Base-by-base conservation (phyloP, 2,329 filamentous ascomycete species). In the Rugonectria rugulosa region DNA sequence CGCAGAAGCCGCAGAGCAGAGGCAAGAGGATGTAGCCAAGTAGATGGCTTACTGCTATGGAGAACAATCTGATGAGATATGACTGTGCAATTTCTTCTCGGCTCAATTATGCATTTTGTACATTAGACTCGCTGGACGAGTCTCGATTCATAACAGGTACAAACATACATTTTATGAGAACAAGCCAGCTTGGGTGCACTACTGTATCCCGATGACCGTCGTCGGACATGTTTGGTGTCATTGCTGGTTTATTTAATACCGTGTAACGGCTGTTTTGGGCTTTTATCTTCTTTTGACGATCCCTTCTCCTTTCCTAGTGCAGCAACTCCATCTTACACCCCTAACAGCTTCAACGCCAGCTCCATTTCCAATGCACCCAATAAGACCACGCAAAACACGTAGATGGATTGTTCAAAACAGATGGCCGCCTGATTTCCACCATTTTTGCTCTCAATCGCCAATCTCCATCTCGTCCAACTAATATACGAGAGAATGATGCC, bases 1-100 rank as follows among this genome's bases (percentile, higher is more conserved):
- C 27, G 77, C 73, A 1, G 77, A 80, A 48, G 80, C 80, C 20
- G 77, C 77, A 2, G 72, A 76, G 57, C 68, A 65, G 51, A 70
- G 78, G 57, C 68, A 57, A 10, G 37, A 26, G 40, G 51, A 44
- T 31, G 56, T 32, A 47, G 32, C 41, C 23, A 17, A 38, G 52
- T 50, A 15, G 36, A 56, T n/a, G n/a, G 24, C 24, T 27, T 23
- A 26, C 50, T 24, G n/a, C n/a, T n/a, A n/a, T n/a, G n/a, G n/a
- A n/a, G n/a, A n/a, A n/a, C n/a, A n/a, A n/a, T n/a, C n/a, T n/a
- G n/a, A n/a, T n/a, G n/a, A n/a, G n/a, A n/a, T n/a, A n/a, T n/a
- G n/a, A n/a, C n/a, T n/a, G n/a, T n/a, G n/a, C n/a, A n/a, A n/a
- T n/a, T n/a, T n/a, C n/a, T n/a, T n/a, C n/a, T n/a, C n/a, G n/a